phyloP scores from a whole-genome alignment of 345 rosid species.

The Durio zibethinus region DNA sequence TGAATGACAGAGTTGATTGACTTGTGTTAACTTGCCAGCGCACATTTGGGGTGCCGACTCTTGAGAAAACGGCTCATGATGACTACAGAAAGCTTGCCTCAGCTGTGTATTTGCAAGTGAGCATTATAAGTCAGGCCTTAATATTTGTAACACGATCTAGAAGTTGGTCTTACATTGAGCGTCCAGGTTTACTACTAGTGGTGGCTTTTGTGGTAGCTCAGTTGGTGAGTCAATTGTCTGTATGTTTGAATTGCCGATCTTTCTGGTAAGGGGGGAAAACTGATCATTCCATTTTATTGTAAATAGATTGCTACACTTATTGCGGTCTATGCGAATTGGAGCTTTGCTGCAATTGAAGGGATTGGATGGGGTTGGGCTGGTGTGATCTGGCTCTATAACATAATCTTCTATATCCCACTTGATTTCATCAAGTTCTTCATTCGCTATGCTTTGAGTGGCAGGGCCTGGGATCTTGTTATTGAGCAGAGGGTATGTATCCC shows the following conservation, averaged over 20 bases:
- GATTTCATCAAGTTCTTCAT: slow-evolving; percentile 88
- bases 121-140: slow-evolving; percentile 94
- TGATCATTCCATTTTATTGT: slow-evolving; percentile 11
- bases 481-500: slow-evolving; percentile 83
- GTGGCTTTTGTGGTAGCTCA: slow-evolving; percentile 84
- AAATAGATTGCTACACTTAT: slow-evolving; percentile 86
- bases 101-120: slow-evolving; percentile 93
- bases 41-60: slow-evolving; percentile 73
- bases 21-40: slow-evolving; percentile 44
- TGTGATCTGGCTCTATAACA: slow-evolving; percentile 93
- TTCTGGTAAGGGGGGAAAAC: not conserved
- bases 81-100: slow-evolving; percentile 94
- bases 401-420: slow-evolving; percentile 81
- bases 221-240: slow-evolving; percentile 55
- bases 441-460: slow-evolving; percentile 89
- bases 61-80: slow-evolving; percentile 87
- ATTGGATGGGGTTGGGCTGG: slow-evolving; percentile 99
- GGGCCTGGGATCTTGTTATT: slow-evolving; percentile 98
- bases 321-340: slow-evolving; percentile 94
- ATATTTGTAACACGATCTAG: slow-evolving; percentile 95
- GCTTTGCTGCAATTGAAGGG: slow-evolving; percentile 94
- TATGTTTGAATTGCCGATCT: slow-evolving; percentile 4
- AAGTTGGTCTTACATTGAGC: slow-evolving; percentile 92
- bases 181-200: slow-evolving; percentile 79
- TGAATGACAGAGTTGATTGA: slow-evolving; percentile 11